Conservation (phyloP, 2,329 filamentous ascomycete genomes). For the Diaporthe ilicicola region DNA sequence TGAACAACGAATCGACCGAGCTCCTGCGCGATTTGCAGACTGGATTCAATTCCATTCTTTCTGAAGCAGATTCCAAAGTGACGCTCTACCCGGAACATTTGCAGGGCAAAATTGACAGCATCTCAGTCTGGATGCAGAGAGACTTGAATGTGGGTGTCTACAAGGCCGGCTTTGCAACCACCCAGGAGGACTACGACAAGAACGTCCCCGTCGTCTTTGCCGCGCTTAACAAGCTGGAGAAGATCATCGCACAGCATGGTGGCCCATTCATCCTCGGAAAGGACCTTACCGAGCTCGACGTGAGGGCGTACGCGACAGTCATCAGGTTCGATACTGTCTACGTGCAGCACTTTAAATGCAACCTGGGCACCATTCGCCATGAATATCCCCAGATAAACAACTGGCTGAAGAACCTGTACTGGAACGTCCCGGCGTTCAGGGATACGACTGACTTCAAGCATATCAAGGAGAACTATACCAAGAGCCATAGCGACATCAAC, state of each 20-base stretch:
- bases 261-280: conserved; percentile 65
- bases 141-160: conserved; percentile 69
- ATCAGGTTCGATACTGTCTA: conserved; percentile 70
- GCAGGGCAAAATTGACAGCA: conserved; percentile 57
- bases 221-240: conserved; percentile 67
- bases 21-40: conserved; percentile 65
- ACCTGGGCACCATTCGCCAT: conserved; percentile 66
- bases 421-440: conserved; percentile 60
- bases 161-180: conserved; percentile 65
- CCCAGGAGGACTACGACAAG: conserved; percentile 64
- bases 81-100: conserved; percentile 63
- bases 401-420: conserved; percentile 68
- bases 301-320: conserved; percentile 64
- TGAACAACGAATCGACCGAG: conserved; percentile 70
- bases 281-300: conserved; percentile 66
- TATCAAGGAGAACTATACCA: conserved; percentile 72
- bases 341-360: conserved; percentile 74
- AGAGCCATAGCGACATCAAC: conserved; percentile 67
- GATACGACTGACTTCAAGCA: conserved; percentile 72
- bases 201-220: conserved; percentile 64
- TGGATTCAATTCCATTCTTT: conserved; percentile 60
- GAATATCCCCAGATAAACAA: conserved; percentile 68
- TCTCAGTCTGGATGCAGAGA: conserved; percentile 61
- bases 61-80: conserved; percentile 49
- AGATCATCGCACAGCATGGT: conserved; percentile 42